Conservation (phyloP, 306 rosid species). For the Medicago arabica region DNA sequence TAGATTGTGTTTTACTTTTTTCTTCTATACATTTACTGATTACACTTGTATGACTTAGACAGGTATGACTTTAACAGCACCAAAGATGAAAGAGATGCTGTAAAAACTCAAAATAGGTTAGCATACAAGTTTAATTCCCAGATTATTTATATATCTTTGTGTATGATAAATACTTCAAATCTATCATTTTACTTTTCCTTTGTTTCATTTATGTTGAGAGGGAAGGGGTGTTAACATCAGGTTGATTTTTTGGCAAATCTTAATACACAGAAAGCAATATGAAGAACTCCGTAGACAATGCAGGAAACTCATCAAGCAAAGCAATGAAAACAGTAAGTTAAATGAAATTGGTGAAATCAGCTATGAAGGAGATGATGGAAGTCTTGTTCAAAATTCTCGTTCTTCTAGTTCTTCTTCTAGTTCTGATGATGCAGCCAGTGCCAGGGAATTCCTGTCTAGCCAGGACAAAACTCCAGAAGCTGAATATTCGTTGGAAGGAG, state of each 20-base stretch:
- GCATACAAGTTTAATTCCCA: slow-evolving; percentile 21
- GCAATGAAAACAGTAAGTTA: slow-evolving; percentile 57
- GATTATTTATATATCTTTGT: slow-evolving; percentile 8
- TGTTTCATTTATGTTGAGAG: slow-evolving; percentile 6
- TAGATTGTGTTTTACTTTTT: neutral
- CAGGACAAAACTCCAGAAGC: slow-evolving; percentile 67
- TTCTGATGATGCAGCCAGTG: slow-evolving; percentile 88
- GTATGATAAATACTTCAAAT: slow-evolving; percentile 22
- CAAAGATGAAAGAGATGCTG: slow-evolving; percentile 76
- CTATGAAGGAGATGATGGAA: slow-evolving; percentile 61
- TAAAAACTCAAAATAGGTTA: slow-evolving; percentile 82
- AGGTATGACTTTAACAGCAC: slow-evolving; percentile 85
- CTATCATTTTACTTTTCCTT: slow-evolving; percentile 16
- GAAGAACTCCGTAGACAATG: slow-evolving; percentile 85
- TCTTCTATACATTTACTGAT: slow-evolving; percentile 43
- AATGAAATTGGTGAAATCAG: slow-evolving; percentile 62
- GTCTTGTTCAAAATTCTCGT: slow-evolving; percentile 60
- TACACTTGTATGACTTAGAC: slow-evolving; percentile 50
- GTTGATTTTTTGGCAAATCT: slow-evolving; percentile 35
- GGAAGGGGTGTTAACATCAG: slow-evolving; percentile 21
- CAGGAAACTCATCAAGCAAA: slow-evolving; percentile 62
- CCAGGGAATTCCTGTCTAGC: slow-evolving; percentile 89
- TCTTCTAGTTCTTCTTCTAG: slow-evolving; percentile 96
- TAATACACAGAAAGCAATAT: slow-evolving; percentile 77
- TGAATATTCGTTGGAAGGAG: slow-evolving; percentile 75